Conservation (phyloP, 345 rosid genomes). For the Bruguiera parviflora region DNA sequence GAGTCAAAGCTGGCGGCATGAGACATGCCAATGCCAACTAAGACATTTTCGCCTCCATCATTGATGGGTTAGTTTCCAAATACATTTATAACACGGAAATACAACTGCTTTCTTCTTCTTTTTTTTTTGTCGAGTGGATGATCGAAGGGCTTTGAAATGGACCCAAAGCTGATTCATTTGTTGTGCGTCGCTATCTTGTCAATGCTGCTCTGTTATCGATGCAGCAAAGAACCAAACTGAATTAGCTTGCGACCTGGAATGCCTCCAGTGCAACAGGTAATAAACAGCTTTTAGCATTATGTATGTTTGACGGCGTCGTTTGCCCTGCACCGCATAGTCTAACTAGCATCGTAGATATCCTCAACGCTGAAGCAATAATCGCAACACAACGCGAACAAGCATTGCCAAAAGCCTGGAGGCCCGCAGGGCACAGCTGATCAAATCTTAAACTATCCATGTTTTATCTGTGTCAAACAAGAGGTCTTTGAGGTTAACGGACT, state of each 20-base stretch:
- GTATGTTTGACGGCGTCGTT: not conserved
- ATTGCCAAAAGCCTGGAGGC: too few relatives aligned
- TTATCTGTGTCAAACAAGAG: too few relatives aligned
- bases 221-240: slow-evolving; percentile 7
- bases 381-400: too few relatives aligned
- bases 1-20: slow-evolving; percentile 15
- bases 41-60: slow-evolving; percentile 5
- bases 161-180: slow-evolving; percentile 15
- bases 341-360: slow-evolving; percentile 6
- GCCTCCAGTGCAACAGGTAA: slow-evolving; percentile 18
- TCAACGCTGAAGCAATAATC: not conserved
- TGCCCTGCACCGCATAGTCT: slow-evolving; percentile 18
- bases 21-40: slow-evolving; percentile 20
- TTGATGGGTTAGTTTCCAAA: slow-evolving; percentile 26
- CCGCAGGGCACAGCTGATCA: too few relatives aligned
- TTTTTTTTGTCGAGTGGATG: slow-evolving; percentile 13
- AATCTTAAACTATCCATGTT: too few relatives aligned
- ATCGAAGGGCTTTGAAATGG: slow-evolving; percentile 3
- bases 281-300: slow-evolving; percentile 1
- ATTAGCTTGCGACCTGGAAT: not conserved
- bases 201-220: not conserved
- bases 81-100: slow-evolving; percentile 5
- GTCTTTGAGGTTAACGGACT: too few relatives aligned
- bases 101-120: not conserved
- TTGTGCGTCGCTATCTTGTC: slow-evolving; percentile 21